Conservation (phyloP, 2,329 filamentous ascomycete species). For the Xylaria sp. region DNA sequence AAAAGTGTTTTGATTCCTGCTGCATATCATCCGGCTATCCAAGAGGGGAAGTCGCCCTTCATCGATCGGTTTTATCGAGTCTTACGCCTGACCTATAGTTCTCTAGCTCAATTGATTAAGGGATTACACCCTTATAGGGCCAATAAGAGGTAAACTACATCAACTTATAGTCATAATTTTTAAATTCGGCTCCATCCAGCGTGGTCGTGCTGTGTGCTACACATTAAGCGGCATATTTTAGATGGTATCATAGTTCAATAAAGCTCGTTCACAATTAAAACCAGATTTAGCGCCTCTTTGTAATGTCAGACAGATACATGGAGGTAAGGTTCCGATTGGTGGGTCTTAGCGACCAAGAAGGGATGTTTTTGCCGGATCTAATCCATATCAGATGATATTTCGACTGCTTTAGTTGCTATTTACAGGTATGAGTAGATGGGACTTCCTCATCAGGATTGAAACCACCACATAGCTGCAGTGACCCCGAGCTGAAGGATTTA, state of each 20-base stretch:
- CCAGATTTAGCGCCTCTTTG: background rate
- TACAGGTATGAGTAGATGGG: background rate
- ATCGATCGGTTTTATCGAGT: conserved; percentile 57
- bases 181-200: no score
- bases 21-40: conserved; percentile 12
- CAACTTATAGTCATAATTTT: conserved; percentile 3
- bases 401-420: background rate
- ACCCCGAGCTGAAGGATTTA: background rate
- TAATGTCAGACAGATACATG: background rate
- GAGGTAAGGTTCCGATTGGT: conserved; percentile 18
- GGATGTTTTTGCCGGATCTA: background rate
- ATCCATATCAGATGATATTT: background rate
- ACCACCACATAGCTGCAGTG: background rate
- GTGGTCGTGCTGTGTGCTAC: no score
- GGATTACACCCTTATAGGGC: no score
- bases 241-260: no score
- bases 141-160: conserved; percentile 23
- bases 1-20: conserved; percentile 45
- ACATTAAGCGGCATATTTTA: no score
- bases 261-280: background rate
- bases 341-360: background rate
- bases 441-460: background rate
- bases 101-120: no score
- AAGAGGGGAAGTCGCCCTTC: conserved; percentile 19
- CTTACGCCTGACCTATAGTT: background rate